Evolutionary conservation across 192 early-diverging fungal species (phyloP), one percentile per base, ranked within the genome.

Genomic region (Linnemannia hyalina): DNA sequence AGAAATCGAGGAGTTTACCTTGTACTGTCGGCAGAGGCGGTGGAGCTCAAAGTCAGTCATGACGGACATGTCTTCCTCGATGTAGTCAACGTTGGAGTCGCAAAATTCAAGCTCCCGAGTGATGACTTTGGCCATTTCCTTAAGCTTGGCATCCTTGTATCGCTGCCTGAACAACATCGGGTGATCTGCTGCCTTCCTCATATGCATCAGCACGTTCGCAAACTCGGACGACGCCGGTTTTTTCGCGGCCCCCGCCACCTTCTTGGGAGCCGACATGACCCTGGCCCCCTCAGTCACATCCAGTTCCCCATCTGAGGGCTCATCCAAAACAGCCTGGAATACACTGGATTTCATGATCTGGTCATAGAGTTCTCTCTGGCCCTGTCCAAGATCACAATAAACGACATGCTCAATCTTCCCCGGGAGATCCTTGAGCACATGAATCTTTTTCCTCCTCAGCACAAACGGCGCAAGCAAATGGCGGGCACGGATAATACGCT

Each of bases 391-490:
- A 42, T 88, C 82, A 20, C 94, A 91, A 7, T 82, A 81, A 0
- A 93, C 90, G 23, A 93, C 85, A 7, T 81, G 54, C 41, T 94
- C 90, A 20, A 88, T 84, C 81, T 96, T 96, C 3, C 71, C 69
- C 2, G 95, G 95, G 63, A 96, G 79, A 42, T 94, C 93, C 54
- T 87, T 90, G 20, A 95, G 80, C 4, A 96, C 95, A 29, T 95
- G 91, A 36, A 85, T 89, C 75, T 98, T 98, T 77, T 93, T 93
- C 26, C 97, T 88, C 11, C 97, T 91, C 42, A 98, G 88, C 1
- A 98, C 96, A 89, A 98, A 98, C 1, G 97, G 97, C 0, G 93
- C 90, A 93, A 98, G 92, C 86, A 98, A 93, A 35, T 93, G 92
- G 75, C 94, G 94, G 20, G 96, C 97, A 29, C 96, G 91, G 29